Percentiles rank a stretch among this genome's conserved stretches.
Conservation (phyloP, 768 basidiomycete genomes). For the Tricholoma sp. region DNA sequence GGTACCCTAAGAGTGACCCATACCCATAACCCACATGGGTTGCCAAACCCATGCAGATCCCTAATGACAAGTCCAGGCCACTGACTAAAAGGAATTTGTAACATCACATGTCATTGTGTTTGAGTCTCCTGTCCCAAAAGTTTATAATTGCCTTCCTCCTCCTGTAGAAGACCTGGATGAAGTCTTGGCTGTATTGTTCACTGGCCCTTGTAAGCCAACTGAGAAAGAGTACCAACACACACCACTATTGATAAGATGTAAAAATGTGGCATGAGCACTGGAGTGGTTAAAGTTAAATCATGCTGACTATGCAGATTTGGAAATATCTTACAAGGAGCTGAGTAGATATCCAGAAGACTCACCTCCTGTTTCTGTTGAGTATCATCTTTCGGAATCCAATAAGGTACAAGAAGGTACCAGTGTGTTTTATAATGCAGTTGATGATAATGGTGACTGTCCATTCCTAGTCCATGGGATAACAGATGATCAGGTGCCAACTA, state of each 20-base stretch:
- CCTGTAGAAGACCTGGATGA: constrained; percentile 25
- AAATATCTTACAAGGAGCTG: constrained; percentile 23
- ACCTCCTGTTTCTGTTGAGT: constrained; percentile 20
- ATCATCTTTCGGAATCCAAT: constrained; percentile 13
- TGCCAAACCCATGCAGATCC: no score
- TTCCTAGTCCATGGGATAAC: constrained; percentile 34
- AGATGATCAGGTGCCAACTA: constrained; percentile 10
- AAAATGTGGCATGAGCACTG: constrained; percentile 15
- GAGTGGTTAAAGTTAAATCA: constrained; percentile 34
- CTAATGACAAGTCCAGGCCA: no score
- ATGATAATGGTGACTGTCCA: constrained; percentile 28
- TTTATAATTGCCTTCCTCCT: constrained; percentile 14
- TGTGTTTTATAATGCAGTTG: constrained; percentile 21
- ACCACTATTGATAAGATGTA: not conserved
- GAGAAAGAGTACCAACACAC: constrained; percentile 7
- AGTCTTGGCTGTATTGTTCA: constrained; percentile 27
- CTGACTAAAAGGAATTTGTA: no score
- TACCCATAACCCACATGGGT: no score
- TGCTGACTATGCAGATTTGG: constrained; percentile 24
- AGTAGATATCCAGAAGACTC: constrained; percentile 16
- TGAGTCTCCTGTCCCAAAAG: constrained; percentile 15
- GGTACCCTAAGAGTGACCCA: no score
- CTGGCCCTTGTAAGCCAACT: constrained; percentile 24
- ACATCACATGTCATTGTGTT: constrained; percentile 28
- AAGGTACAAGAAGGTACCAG: constrained; percentile 20